These are phyloP conservation scores for Fusarium buharicum DNA, from an alignment of 2,329 filamentous ascomycete genomes.

Conservation along the genomic window DNA sequence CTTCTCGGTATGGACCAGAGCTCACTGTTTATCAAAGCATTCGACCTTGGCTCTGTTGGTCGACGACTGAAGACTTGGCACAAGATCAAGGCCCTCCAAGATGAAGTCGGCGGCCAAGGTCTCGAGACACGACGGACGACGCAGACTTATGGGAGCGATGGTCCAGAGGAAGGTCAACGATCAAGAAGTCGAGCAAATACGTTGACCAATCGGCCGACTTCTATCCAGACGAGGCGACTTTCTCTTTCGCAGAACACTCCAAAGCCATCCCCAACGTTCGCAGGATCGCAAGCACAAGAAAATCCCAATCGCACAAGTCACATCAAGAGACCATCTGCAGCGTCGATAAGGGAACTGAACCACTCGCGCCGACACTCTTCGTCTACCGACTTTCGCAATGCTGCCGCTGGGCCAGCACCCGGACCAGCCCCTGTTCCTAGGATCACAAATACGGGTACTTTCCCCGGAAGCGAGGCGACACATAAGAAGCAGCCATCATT, in stretches of 20 bases:
- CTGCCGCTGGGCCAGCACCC: conserved; percentile 38
- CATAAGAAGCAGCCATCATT: conserved; percentile 77
- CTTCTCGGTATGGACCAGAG: conserved; percentile 94
- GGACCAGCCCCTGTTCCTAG: conserved; percentile 51
- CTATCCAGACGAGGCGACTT: conserved; percentile 59
- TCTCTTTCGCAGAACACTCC: conserved; percentile 62
- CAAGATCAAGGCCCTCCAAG: conserved; percentile 91
- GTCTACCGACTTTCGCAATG: conserved; percentile 71
- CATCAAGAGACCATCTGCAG: conserved; percentile 76
- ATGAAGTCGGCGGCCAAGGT: conserved; percentile 74
- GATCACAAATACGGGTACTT: conserved; percentile 56
- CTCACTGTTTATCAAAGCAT: conserved; percentile 94
- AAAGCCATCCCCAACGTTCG: conserved; percentile 57
- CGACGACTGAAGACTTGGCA: conserved; percentile 94
- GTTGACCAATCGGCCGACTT: conserved; percentile 62
- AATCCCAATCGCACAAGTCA: conserved; percentile 61
- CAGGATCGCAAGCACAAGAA: conserved; percentile 55
- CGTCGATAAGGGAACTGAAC: conserved; percentile 82
- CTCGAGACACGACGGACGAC: conserved; percentile 62
- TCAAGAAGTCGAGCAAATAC: conserved; percentile 68
- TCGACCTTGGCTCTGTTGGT: conserved; percentile 91
- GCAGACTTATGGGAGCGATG: conserved; percentile 68
- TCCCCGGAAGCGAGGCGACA: conserved; percentile 52
- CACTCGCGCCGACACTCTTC: conserved; percentile 90
- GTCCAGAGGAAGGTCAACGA: conserved; percentile 63